Evolutionary conservation across 1,284 basidiomycete species (phyloP).

Genomic region (Schizopora paradoxa): DNA sequence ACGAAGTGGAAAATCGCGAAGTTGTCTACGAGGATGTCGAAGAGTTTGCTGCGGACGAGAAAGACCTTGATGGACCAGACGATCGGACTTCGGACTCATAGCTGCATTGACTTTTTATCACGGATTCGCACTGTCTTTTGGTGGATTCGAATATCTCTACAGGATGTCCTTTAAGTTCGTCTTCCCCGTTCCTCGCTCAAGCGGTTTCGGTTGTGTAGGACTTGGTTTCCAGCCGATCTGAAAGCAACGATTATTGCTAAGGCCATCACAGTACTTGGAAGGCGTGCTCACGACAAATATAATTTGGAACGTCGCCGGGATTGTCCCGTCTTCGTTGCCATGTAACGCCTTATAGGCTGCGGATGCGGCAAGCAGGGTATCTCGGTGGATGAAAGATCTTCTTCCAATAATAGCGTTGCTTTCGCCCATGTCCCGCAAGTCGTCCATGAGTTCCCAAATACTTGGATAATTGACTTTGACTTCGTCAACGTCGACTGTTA

Average conservation of each 20-base stretch:
- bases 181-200: conserved; percentile 81
- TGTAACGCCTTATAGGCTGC: conserved; percentile 92
- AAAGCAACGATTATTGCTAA: conserved; percentile 14
- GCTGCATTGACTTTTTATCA: background rate
- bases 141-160: background rate
- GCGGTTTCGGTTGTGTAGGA: conserved; percentile 76
- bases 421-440: conserved; percentile 95
- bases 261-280: background rate
- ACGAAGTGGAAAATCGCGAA: conserved; percentile 21
- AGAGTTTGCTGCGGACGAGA: too few species aligned
- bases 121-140: background rate
- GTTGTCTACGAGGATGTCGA: conserved; percentile 25
- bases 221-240: conserved; percentile 99
- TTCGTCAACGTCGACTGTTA: conserved; percentile 96
- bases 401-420: conserved; percentile 85
- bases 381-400: conserved; percentile 68
- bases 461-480: conserved; percentile 87
- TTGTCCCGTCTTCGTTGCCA: conserved; percentile 73
- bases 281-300: conserved; percentile 77
- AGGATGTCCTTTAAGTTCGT: conserved; percentile 80
- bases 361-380: conserved; percentile 87
- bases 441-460: conserved; percentile 95
- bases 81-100: background rate
- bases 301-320: conserved; percentile 95
- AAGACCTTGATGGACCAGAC: conserved; percentile 12